Conservation (phyloP, 2,329 filamentous ascomycete genomes). For the Ampelomyces quisqualis region DNA sequence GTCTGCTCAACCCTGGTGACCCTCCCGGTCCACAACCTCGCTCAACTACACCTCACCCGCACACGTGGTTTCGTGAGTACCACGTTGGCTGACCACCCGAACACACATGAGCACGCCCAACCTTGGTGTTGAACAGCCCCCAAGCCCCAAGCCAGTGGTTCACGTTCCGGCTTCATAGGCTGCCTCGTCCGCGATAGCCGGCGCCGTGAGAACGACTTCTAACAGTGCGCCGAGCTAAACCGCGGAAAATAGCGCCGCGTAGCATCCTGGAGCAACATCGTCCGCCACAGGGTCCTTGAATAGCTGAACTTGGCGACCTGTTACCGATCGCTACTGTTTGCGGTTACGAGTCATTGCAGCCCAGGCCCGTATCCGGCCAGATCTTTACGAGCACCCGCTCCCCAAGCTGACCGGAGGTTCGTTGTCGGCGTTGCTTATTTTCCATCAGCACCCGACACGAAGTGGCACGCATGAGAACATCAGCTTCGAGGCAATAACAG, state of each 20-base stretch:
- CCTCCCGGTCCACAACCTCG: too few species aligned
- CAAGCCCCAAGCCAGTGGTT: constrained; percentile 1
- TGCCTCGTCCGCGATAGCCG: constrained; percentile 3
- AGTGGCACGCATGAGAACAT: too few species aligned
- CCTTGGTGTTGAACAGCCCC: neutral
- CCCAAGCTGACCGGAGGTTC: too few species aligned
- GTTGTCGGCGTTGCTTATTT: too few species aligned
- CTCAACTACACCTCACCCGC: too few species aligned
- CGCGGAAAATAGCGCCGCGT: constrained; percentile 19
- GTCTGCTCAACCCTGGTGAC: too few species aligned
- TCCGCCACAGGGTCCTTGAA: constrained; percentile 2
- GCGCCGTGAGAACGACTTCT: constrained; percentile 11
- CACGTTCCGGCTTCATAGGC: constrained; percentile 3
- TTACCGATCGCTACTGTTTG: constrained; percentile 5
- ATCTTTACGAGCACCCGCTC: neutral
- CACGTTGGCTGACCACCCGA: too few species aligned
- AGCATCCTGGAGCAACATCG: constrained; percentile 21
- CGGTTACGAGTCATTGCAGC: neutral
- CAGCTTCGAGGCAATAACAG: too few species aligned
- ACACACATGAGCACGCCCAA: too few species aligned
- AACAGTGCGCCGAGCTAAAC: constrained; percentile 7
- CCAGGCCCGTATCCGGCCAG: neutral
- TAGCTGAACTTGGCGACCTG: constrained; percentile 3
- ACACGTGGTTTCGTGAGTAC: constrained; percentile 5
- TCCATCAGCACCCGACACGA: too few species aligned